These are phyloP conservation scores for Solanum pennellii DNA, from an alignment of 257 asterid genomes.

Conservation along the genomic window DNA sequence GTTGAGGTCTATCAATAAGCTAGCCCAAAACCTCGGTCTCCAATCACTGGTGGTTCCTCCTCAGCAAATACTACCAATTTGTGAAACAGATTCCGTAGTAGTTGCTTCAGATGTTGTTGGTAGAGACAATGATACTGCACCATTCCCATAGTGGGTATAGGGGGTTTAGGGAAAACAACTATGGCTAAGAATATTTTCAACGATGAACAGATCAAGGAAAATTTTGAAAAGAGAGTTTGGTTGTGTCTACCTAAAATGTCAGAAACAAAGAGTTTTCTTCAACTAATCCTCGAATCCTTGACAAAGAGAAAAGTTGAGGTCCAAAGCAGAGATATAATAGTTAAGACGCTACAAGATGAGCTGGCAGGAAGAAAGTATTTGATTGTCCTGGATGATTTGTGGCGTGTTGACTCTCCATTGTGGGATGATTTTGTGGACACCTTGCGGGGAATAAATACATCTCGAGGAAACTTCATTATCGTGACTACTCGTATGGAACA, in stretches of 20 bases:
- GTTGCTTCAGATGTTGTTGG: not conserved
- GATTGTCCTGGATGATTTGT: not conserved
- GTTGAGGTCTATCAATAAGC: not conserved
- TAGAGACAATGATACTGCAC: not conserved
- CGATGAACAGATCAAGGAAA: not conserved
- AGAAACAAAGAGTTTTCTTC: not conserved
- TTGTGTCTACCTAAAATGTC: not conserved
- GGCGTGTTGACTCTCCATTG: not conserved
- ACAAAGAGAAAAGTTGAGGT: not conserved
- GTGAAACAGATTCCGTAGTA: not conserved
- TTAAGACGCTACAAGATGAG: not conserved
- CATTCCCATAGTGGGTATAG: not conserved
- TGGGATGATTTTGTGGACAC: not conserved
- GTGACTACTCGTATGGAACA: slow-evolving; percentile 6
- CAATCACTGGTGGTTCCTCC: not conserved
- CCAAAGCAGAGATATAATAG: not conserved
- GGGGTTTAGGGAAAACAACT: not conserved
- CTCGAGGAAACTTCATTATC: slow-evolving; percentile 5
- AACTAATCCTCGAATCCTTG: not conserved
- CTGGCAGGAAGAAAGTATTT: not conserved
- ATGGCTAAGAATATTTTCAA: not conserved
- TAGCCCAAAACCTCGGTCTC: not conserved
- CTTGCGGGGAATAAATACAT: not conserved
- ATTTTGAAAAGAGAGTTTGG: not conserved
- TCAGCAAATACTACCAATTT: not conserved